phyloP scores from a whole-genome alignment of 331 rosid genomes.

The Acacia concinna region DNA sequence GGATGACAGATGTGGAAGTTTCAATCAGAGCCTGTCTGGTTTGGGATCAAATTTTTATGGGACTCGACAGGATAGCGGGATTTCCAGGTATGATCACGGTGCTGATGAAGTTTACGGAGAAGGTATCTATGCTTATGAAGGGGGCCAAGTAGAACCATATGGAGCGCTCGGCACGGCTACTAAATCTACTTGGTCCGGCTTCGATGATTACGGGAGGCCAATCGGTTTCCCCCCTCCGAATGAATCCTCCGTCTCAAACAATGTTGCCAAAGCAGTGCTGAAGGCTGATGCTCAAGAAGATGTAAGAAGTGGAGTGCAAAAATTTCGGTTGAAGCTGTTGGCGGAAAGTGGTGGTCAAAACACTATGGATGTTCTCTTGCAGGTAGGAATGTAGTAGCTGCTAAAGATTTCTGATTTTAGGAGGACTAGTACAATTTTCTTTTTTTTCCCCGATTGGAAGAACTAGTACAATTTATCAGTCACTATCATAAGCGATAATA shows the following conservation, averaged over 20 bases:
- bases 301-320: conserved; percentile 55
- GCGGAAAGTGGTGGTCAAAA: conserved; percentile 72
- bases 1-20: conserved; percentile 54
- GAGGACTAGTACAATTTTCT: not conserved
- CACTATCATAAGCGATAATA: not conserved
- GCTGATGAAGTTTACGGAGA: conserved; percentile 49
- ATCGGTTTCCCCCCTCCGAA: conserved; percentile 48
- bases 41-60: conserved; percentile 48
- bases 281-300: conserved; percentile 62
- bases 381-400: conserved; percentile 38
- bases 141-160: conserved; percentile 67
- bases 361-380: conserved; percentile 69
- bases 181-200: conserved; percentile 56
- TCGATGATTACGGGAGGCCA: conserved; percentile 83
- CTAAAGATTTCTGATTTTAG: not conserved
- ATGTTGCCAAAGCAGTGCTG: conserved; percentile 70
- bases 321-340: conserved; percentile 73
- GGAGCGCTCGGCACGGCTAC: conserved; percentile 72
- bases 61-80: conserved; percentile 38
- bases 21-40: conserved; percentile 46
- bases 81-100: conserved; percentile 38
- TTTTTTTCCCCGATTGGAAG: too few relatives aligned
- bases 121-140: conserved; percentile 68
- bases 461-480: not conserved
- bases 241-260: conserved; percentile 39